Base-by-base conservation (phyloP, 805 yeast genomes). In the Starmera amethionina region DNA sequence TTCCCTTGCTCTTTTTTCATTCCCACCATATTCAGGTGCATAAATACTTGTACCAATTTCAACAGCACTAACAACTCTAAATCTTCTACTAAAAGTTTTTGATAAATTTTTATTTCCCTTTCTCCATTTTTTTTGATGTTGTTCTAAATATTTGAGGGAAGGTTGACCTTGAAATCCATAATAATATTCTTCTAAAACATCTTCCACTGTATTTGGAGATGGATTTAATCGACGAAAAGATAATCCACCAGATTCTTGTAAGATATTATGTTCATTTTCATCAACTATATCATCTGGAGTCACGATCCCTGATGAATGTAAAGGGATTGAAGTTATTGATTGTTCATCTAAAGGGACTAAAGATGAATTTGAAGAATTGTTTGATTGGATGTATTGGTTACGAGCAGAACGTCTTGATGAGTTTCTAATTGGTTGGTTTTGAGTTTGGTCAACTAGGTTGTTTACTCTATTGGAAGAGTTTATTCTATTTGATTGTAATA, bases 141-240 rank as follows among this genome's bases (percentile, higher is more conserved):
- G 49, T 37, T 55, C 60, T 36, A 55, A 28, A 30, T 48, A 53
- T 32, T 47, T 49, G 19, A 55, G 39, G 3, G 59, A 51, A 4
- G 60, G 59, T 34, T 54, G 58, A 12, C 54, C 56, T 19, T 50
- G 46, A 37, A 40, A 50, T 1, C 60, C 60, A 33, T 37, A 50
- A 38, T 53, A 51, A 34, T 47, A 55, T 40, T 55, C 60, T 33
- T 51, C 57, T 19, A 55, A 28, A 3, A 51, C 52, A 32, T 55
- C 58, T 39, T 56, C 50, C 38, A 58, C 50, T n/a, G 45, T 29
- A 35, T 47, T 47, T 28, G 56, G 55, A 22, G 44, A 43, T 11
- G 59, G 51, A 32, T 54, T 51, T 11, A 54, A 38, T 34, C 46
- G 46, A 16, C 30, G 38, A 43, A 54, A 54, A 3, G 42, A 40